These are phyloP conservation scores for Oryza rufipogon DNA, from an alignment of 176 grass and related monocot genomes.

Conservation along the genomic window DNA sequence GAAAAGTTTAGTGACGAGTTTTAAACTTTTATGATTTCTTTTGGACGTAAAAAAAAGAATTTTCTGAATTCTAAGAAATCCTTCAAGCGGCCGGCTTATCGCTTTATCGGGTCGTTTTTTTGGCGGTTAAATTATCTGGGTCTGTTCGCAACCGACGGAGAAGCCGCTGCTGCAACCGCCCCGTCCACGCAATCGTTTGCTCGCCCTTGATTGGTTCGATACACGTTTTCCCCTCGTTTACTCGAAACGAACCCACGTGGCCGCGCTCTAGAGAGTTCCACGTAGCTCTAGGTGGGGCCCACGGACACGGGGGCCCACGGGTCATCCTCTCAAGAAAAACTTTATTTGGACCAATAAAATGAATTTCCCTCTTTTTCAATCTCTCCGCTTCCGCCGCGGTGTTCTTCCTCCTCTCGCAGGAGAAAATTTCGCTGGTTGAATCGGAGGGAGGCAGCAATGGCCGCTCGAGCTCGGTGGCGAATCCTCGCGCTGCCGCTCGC, in stretches of 20 bases:
- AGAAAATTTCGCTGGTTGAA: not conserved
- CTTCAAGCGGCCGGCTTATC: no score
- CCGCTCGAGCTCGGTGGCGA: constrained; percentile 45
- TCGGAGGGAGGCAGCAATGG: constrained; percentile 35
- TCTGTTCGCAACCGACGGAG: no score
- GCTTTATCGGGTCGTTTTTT: no score
- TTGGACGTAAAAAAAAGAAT: no score
- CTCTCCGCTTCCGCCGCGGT: not conserved
- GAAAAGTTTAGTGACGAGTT: no score
- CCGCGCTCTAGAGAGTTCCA: constrained; percentile 7
- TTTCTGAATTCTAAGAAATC: no score
- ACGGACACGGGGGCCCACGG: not conserved
- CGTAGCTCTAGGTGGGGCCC: not conserved
- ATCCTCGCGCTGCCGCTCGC: constrained; percentile 46
- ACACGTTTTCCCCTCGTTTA: constrained; percentile 43
- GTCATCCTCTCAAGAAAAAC: not conserved
- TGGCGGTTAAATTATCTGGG: no score
- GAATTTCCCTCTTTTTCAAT: not conserved
- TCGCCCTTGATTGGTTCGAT: constrained; percentile 44
- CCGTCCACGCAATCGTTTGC: constrained; percentile 32
- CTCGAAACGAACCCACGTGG: not conserved
- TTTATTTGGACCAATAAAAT: not conserved
- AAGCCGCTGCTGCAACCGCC: not conserved
- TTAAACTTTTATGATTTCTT: no score
- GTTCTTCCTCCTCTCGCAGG: not conserved